These are phyloP conservation scores for Vanrija sp. DNA, from an alignment of 1,284 basidiomycete species.

Conservation along the genomic window DNA sequence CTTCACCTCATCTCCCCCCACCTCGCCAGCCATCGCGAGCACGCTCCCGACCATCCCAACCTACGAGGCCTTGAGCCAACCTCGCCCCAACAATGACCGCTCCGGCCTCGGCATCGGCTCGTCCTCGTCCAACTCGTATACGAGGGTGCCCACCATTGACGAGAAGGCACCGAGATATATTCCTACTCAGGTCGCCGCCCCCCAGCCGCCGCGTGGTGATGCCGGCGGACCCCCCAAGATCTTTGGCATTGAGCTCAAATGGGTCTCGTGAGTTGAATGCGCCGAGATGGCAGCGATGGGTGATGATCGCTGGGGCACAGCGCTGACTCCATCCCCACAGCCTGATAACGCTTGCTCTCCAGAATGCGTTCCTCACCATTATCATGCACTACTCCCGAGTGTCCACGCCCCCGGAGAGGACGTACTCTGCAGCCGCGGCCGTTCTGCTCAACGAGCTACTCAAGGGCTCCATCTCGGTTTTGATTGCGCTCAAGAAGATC, in stretches of 20 bases:
- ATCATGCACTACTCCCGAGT: constrained; percentile 95
- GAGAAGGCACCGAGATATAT: not conserved
- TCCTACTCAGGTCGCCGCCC: too few species aligned
- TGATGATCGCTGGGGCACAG: not conserved
- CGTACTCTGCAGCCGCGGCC: constrained; percentile 84
- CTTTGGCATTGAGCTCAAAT: constrained; percentile 45
- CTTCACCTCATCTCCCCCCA: constrained; percentile 28
- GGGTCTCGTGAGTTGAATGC: constrained; percentile 40
- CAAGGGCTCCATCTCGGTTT: constrained; percentile 80
- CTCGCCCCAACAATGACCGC: constrained; percentile 15
- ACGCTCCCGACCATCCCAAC: not conserved
- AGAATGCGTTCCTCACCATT: constrained; percentile 84
- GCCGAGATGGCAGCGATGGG: too few species aligned
- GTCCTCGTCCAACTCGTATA: constrained; percentile 7
- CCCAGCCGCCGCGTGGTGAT: too few species aligned
- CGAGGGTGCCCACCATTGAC: constrained; percentile 4
- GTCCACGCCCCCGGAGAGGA: constrained; percentile 64
- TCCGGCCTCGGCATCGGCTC: constrained; percentile 14
- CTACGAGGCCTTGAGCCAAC: not conserved
- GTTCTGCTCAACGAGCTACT: constrained; percentile 90
- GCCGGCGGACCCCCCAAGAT: constrained; percentile 24
- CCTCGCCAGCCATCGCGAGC: constrained; percentile 12
- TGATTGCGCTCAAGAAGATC: constrained; percentile 57
- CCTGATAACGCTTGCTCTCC: constrained; percentile 83
- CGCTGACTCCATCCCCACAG: constrained; percentile 49